phyloP scores from a whole-genome alignment of 371 early-diverging fungal genomes.

The Apophysomyces elegans region DNA sequence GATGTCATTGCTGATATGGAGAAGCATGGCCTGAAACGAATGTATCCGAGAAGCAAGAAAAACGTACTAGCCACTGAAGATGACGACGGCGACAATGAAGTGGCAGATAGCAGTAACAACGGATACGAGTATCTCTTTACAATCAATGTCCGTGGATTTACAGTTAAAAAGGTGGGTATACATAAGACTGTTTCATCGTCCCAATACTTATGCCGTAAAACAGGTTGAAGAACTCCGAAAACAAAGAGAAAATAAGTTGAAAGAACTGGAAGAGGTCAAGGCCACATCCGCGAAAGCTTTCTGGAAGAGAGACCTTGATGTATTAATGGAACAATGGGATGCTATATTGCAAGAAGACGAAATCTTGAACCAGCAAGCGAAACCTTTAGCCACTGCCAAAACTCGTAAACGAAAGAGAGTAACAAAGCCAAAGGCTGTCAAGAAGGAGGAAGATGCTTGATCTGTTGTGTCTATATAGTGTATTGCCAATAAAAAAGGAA shows the following conservation, averaged over 20 bases:
- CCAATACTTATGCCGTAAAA: not conserved
- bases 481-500: too few relatives aligned
- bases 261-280: slow-evolving; percentile 74
- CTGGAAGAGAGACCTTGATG: slow-evolving; percentile 93
- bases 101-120: slow-evolving; percentile 14
- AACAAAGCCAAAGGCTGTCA: slow-evolving; percentile 17
- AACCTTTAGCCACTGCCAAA: slow-evolving; percentile 30
- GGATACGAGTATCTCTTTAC: slow-evolving; percentile 95
- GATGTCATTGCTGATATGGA: slow-evolving; percentile 85
- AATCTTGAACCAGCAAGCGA: slow-evolving; percentile 21
- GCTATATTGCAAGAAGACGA: slow-evolving; percentile 45
- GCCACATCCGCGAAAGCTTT: slow-evolving; percentile 78
- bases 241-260: slow-evolving; percentile 72
- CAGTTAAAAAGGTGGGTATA: slow-evolving; percentile 78
- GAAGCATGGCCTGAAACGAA: slow-evolving; percentile 68
- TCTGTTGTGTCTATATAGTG: not conserved
- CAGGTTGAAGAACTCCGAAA: slow-evolving; percentile 78
- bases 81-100: slow-evolving; percentile 36
- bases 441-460: slow-evolving; percentile 13
- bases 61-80: slow-evolving; percentile 48
- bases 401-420: slow-evolving; percentile 28
- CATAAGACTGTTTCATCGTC: not conserved
- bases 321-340: slow-evolving; percentile 78
- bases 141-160: slow-evolving; percentile 95
- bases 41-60: slow-evolving; percentile 57